phyloP scores from a whole-genome alignment of 768 basidiomycete species.

The Brasilioporus rufonigricans region DNA sequence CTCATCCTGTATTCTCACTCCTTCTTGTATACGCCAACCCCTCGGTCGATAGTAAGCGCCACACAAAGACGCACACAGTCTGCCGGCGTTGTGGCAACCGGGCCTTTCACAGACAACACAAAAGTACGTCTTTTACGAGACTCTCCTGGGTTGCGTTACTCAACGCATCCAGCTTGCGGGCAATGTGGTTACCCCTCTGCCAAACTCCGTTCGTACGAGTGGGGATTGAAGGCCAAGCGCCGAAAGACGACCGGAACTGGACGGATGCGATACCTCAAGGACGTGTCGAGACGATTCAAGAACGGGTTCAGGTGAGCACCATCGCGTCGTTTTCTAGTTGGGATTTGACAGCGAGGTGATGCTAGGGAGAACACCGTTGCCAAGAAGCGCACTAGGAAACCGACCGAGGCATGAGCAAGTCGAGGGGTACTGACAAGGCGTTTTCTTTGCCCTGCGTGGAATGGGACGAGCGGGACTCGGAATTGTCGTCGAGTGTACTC shows the following conservation, averaged over 20 bases:
- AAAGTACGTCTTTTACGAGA: constrained; percentile 58
- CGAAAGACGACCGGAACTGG: constrained; percentile 99
- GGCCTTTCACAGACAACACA: constrained; percentile 98
- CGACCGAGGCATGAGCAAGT: constrained; percentile 44
- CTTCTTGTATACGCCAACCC: no score
- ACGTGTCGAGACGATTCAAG: constrained; percentile 95
- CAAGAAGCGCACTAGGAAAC: constrained; percentile 73
- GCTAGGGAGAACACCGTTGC: constrained; percentile 87
- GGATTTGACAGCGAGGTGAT: not conserved
- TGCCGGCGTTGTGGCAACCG: constrained; percentile 97
- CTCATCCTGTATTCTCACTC: not conserved
- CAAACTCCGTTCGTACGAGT: constrained; percentile 93
- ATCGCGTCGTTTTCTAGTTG: no score
- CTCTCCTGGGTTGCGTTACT: not conserved
- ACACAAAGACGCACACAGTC: constrained; percentile 95
- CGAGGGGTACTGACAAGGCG: not conserved
- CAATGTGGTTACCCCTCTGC: constrained; percentile 97
- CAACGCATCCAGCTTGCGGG: constrained; percentile 64
- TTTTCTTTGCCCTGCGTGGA: not conserved
- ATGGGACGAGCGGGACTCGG: not conserved
- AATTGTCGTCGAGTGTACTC: constrained; percentile 12
- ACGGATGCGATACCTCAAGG: constrained; percentile 91
- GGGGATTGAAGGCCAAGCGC: constrained; percentile 99
- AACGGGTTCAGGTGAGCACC: constrained; percentile 91
- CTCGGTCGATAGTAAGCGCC: constrained; percentile 70